Percentiles rank a stretch among this genome's conserved stretches.
Conservation (phyloP, 305 asterid species). For the Solanum hybrid region DNA sequence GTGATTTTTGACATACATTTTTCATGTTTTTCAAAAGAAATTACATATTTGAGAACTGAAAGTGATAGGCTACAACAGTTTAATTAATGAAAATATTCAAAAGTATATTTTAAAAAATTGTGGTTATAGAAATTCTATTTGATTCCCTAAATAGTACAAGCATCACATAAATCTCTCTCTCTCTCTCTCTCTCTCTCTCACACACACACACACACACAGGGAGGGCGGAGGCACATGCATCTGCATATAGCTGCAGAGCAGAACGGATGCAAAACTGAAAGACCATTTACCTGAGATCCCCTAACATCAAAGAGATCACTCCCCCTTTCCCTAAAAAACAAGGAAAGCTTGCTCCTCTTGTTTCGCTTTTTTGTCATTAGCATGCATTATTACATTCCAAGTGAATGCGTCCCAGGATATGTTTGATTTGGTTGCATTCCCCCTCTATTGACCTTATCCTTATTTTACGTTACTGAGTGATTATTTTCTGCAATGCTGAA, state of each 20-base stretch:
- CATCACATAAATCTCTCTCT: background rate
- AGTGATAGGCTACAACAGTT: background rate
- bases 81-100: background rate
- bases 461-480: background rate
- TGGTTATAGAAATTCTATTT: background rate
- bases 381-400: background rate
- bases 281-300: background rate
- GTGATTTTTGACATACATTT: background rate
- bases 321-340: background rate
- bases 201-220: background rate
- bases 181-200: fast-evolving
- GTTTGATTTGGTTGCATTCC: background rate
- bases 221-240: background rate
- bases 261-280: background rate
- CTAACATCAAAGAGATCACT: background rate
- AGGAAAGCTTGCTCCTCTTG: background rate
- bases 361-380: background rate
- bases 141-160: background rate
- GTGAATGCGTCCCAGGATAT: background rate
- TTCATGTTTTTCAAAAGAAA: background rate
- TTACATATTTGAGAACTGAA: background rate
- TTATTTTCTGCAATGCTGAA: background rate
- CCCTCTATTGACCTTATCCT: background rate
- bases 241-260: background rate
- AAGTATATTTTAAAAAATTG: background rate